Conservation (phyloP, 1,284 basidiomycete genomes). For the Ganoderma lucidum region DNA sequence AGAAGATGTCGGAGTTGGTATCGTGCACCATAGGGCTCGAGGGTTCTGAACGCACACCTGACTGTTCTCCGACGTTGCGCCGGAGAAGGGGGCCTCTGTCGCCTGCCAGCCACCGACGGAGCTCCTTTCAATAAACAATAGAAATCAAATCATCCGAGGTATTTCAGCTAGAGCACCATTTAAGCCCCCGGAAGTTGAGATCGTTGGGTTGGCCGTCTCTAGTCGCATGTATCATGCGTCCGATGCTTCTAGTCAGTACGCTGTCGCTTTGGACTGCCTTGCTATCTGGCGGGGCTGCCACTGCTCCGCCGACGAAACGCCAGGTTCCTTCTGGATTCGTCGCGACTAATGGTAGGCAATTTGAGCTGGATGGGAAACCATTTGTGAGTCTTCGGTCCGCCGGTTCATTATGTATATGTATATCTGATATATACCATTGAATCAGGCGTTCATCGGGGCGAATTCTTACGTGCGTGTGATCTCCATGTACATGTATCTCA, state of each 20-base stretch:
- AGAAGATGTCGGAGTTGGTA: not conserved
- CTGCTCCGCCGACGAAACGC: slow-evolving; percentile 7
- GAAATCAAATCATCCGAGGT: not conserved
- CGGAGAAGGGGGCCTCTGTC: not conserved
- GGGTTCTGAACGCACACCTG: slow-evolving; percentile 30
- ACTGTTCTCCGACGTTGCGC: slow-evolving; percentile 35
- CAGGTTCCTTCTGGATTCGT: slow-evolving; percentile 48
- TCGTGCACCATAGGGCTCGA: slow-evolving; percentile 15
- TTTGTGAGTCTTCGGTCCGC: slow-evolving; percentile 45
- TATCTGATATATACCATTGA: not conserved
- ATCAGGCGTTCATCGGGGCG: slow-evolving; percentile 48
- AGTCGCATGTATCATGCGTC: slow-evolving; percentile 23
- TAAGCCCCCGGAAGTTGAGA: not conserved
- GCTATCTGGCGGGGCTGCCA: not conserved
- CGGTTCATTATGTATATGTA: not conserved
- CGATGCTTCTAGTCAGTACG: slow-evolving; percentile 13
- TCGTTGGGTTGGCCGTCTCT: not conserved
- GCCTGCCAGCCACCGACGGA: not conserved
- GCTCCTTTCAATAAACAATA: not conserved
- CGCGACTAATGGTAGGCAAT: slow-evolving; percentile 50
- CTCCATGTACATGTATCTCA: not conserved
- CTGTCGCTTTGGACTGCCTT: slow-evolving; percentile 14
- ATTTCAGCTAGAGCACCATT: not conserved
- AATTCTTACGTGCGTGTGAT: slow-evolving; percentile 46
- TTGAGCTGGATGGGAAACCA: slow-evolving; percentile 55